Evolutionary conservation across 78 protist species (phyloP).

Genomic region (Dictyostelium purpureum): DNA sequence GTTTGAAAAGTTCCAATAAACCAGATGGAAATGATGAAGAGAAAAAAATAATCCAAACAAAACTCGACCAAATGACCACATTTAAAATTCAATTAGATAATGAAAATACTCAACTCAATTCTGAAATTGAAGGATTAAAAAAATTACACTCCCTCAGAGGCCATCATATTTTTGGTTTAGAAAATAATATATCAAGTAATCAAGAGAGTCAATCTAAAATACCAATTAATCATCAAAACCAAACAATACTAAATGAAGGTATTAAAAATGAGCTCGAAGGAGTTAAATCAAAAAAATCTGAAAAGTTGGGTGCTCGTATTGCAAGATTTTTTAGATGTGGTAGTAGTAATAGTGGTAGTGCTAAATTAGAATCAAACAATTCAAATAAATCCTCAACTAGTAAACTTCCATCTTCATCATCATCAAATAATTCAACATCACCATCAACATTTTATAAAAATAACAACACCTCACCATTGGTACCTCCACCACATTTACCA

Average conservation of each 20-base stretch:
- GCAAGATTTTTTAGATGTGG: slow-evolving; percentile 63
- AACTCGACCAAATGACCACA: slow-evolving; percentile 56
- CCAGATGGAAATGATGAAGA: slow-evolving; percentile 27
- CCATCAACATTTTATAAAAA: neutral
- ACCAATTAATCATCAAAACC: neutral
- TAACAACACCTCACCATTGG: too few relatives aligned
- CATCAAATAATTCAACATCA: neutral
- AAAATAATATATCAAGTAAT: slow-evolving; percentile 5
- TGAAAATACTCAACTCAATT: slow-evolving; percentile 43
- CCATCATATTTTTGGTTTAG: slow-evolving; percentile 40
- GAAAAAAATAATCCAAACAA: neutral
- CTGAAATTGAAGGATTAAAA: slow-evolving; percentile 3
- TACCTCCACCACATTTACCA: too few relatives aligned
- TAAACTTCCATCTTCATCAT: neutral
- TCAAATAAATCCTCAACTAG: neutral
- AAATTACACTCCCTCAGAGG: neutral
- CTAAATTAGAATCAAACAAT: neutral
- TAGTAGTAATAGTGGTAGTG: neutral
- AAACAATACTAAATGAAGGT: neutral
- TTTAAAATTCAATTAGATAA: slow-evolving; percentile 51
- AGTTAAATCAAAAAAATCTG: too few relatives aligned
- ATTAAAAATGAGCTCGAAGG: slow-evolving; percentile 3
- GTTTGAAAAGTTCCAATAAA: slow-evolving; percentile 37
- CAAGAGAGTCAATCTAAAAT: slow-evolving; percentile 41
- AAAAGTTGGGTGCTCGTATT: slow-evolving; percentile 72